Base-by-base conservation (phyloP, 2,329 filamentous ascomycete genomes). In the Paraconiothyrium sp. region DNA sequence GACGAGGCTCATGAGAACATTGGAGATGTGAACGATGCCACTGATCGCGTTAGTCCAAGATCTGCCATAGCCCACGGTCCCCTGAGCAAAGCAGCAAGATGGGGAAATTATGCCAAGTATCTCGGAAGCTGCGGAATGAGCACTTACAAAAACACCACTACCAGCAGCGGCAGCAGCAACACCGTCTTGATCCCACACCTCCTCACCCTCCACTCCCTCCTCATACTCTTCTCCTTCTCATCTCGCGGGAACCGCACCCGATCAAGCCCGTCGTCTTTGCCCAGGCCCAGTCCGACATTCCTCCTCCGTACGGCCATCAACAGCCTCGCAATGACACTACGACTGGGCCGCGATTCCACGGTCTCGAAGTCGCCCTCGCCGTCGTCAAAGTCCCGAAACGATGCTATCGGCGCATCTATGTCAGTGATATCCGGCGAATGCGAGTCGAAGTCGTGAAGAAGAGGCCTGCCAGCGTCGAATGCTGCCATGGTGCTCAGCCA, bases 21-120 rank as follows among this genome's bases (percentile, higher is more conserved):
- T 80, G 46, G 79, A 59, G 3, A 83, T 58, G 59, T 83, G 80
- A 27, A 82, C 65, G 7, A 80, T 60, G 41, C 81, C 81, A 67
- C 81, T 83, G 54, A 13, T 20, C 27, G 3, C 24, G n/a, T 57
- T 13, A 44, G 62, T 24, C 3, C 27, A 32, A 30, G 27, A 32
- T 41, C 11, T 27, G 4, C 16, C 27, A 16, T 16, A 30, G 27
- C 27, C 4, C 6, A 20, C 35, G 11, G 9, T 8, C 6, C 6
- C n/a, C 39, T 7, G 5, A 27, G 13, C 6, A 5, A 52, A 52
- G 20, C 16, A n/a, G 49, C 14, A 52, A 24, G 14, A 16, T 52
- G 9, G n/a, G 32, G 10, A 22, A 16, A 37, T 43, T 54, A 20
- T 46, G 41, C 43, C 20, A 46, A 37, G 51, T 44, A 6, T 24